phyloP scores from a whole-genome alignment of 768 basidiomycete species.

The Grammothele lineata region DNA sequence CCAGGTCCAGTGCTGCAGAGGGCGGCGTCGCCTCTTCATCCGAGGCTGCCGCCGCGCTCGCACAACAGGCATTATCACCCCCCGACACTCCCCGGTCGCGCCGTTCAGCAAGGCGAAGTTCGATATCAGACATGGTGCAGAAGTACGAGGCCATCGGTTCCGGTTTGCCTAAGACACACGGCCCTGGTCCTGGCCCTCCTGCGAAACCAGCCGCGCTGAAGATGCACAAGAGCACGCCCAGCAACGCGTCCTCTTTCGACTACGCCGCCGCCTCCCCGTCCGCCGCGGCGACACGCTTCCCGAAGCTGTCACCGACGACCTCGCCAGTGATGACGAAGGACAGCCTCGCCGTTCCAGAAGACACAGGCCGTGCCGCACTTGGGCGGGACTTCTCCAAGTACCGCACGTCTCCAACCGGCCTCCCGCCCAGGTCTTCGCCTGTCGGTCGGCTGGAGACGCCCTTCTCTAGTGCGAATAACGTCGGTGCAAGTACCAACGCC shows the following conservation, averaged over 20 bases:
- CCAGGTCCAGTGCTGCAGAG: slow-evolving; percentile 39
- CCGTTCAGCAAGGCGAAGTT: slow-evolving; percentile 52
- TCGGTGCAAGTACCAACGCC: slow-evolving; percentile 12
- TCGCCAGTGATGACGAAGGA: slow-evolving; percentile 21
- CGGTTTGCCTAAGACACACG: neutral
- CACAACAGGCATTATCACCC: slow-evolving; percentile 28
- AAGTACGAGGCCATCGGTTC: slow-evolving; percentile 62
- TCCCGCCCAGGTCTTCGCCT: slow-evolving; percentile 24
- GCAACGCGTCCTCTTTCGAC: neutral
- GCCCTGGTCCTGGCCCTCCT: slow-evolving; percentile 11
- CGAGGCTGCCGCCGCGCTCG: slow-evolving; percentile 24
- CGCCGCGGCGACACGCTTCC: slow-evolving; percentile 24
- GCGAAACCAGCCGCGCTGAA: slow-evolving; percentile 29
- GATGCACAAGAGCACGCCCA: slow-evolving; percentile 11
- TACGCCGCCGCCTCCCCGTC: slow-evolving; percentile 22
- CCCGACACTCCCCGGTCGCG: slow-evolving; percentile 46
- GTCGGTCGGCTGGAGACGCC: slow-evolving; percentile 21
- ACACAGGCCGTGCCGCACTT: slow-evolving; percentile 4
- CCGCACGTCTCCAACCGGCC: slow-evolving; percentile 9
- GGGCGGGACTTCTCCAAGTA: slow-evolving; percentile 11
- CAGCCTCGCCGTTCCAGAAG: slow-evolving; percentile 18
- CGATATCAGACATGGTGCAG: slow-evolving; percentile 85
- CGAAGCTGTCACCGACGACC: slow-evolving; percentile 21
- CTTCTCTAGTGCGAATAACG: slow-evolving; percentile 19
- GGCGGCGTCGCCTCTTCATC: slow-evolving; percentile 30